A percentile compares a stretch with the other conserved stretches of the same genome.
Conservation (phyloP, 257 asterid genomes). For the Lycium ferocissimum region DNA sequence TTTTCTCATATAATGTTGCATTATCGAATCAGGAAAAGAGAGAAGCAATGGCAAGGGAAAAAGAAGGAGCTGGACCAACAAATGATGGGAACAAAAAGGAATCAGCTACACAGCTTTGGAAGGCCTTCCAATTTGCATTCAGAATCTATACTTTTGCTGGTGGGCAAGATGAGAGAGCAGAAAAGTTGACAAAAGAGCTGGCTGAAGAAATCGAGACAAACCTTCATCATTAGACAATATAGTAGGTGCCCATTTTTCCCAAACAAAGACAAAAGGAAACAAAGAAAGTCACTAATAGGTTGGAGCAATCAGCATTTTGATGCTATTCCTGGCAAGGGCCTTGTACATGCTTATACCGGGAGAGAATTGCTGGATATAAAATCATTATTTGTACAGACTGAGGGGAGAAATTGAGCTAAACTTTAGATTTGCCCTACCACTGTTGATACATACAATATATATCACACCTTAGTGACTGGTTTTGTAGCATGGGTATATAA, state of each 20-base stretch:
- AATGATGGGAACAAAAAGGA: conserved; percentile 48
- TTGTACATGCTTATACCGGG: conserved; percentile 17
- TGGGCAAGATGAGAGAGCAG: conserved; percentile 92
- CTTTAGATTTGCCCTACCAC: conserved; percentile 29
- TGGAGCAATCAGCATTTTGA: conserved; percentile 25
- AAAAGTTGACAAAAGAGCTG: conserved; percentile 69
- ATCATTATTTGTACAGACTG: conserved; percentile 17
- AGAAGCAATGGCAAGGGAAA: conserved; percentile 45
- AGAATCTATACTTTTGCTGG: conserved; percentile 84
- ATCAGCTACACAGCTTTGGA: conserved; percentile 72
- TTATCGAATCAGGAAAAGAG: conserved; percentile 59
- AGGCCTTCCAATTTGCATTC: conserved; percentile 86
- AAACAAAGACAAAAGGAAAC: not conserved
- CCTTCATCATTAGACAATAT: conserved; percentile 37
- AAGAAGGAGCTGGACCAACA: conserved; percentile 31
- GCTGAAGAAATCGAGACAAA: conserved; percentile 76
- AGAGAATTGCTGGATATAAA: conserved; percentile 9
- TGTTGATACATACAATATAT: conserved; percentile 22
- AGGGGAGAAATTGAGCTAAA: conserved; percentile 30
- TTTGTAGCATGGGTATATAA: conserved; percentile 33
- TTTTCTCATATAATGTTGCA: not conserved
- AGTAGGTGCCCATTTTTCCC: not conserved
- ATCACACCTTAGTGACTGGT: conserved; percentile 23
- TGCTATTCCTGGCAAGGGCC: not conserved
- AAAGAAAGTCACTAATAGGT: conserved; percentile 14